phyloP scores from a whole-genome alignment of 805 yeast genomes.

The Groenewaldozyma salmanticensis region DNA sequence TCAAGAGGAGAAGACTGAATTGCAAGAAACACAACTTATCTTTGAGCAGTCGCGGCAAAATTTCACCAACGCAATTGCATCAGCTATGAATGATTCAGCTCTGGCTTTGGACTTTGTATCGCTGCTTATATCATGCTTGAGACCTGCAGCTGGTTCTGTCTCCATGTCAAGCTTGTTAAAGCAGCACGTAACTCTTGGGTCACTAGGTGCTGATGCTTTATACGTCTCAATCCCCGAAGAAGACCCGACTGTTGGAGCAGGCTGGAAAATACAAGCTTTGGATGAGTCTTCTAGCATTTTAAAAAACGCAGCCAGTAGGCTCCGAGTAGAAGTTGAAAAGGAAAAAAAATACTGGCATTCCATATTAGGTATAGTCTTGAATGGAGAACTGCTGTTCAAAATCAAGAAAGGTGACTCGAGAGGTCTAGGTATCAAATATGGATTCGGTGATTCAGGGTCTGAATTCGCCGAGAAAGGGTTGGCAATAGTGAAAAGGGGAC shows the following conservation, averaged over 20 bases:
- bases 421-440: constrained; percentile 74
- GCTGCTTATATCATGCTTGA: constrained; percentile 61
- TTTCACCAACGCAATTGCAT: constrained; percentile 20
- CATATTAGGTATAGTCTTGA: constrained; percentile 30
- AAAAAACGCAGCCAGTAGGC: constrained; percentile 38
- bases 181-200: constrained; percentile 65
- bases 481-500: constrained; percentile 53
- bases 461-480: constrained; percentile 68
- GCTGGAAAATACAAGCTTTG: constrained; percentile 78
- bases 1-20: constrained; percentile 4
- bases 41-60: constrained; percentile 21
- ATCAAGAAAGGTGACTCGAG: constrained; percentile 47
- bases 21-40: constrained; percentile 4
- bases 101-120: constrained; percentile 82
- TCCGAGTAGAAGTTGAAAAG: constrained; percentile 44
- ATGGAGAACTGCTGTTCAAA: constrained; percentile 58
- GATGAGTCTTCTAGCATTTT: constrained; percentile 45
- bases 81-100: constrained; percentile 83
- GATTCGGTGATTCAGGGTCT: constrained; percentile 88
- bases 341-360: constrained; percentile 66
- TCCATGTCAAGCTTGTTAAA: constrained; percentile 82
- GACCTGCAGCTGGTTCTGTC: constrained; percentile 78
- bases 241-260: constrained; percentile 42
- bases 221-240: constrained; percentile 20
- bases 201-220: constrained; percentile 37